Base-by-base conservation (phyloP, 352 stramenopile genomes). In the Globisporangium heterothallicum region DNA sequence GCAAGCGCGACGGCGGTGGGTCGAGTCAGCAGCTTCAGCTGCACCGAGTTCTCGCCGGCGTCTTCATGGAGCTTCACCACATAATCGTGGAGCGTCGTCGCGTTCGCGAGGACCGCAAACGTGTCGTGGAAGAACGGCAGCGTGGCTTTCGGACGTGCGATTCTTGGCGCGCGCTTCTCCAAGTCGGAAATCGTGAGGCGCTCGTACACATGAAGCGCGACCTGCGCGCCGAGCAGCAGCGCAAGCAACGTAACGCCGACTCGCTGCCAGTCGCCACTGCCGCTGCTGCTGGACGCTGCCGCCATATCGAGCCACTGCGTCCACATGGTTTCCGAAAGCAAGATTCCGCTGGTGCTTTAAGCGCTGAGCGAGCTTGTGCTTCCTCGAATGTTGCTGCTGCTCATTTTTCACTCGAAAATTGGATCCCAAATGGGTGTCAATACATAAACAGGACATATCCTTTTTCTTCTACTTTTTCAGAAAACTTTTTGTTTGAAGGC, bases 71-170 rank as follows among this genome's bases (percentile, higher is more conserved):
- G 64, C 45, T 65, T 63, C 26, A 59, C 62, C 36, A 67, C 35
- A 61, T 64, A 75, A 51, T 83, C 72, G 60, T 80, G 69, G 46
- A 83, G 70, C 2, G 57, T 55, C 13, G 48, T 36, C 16, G 53
- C 55, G 56, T 74, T 72, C 30, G 51, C 53, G 7, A 64, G 49
- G 19, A 77, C 43, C 16, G 75, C 63, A n/a, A 72, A 25, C 19
- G 69, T 72, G 25, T 79, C 78, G 35, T 68, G 64, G 30, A 84
- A 51, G 6, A 83, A 22, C 2, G 70, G 72, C 0, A 83, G 44
- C 6, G 67, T 78, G 14, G 29, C 50, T 19, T 50, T 57, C 8
- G 50, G 50, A 8, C 42, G 51, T 6, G 6, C 21, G 38, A 64
- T 21, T 55, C 58, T 24, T 18, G 48, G 42, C n/a, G 25, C 22